Conservation (phyloP, 2,329 filamentous ascomycete genomes). For the Verticillium alfalfae region DNA sequence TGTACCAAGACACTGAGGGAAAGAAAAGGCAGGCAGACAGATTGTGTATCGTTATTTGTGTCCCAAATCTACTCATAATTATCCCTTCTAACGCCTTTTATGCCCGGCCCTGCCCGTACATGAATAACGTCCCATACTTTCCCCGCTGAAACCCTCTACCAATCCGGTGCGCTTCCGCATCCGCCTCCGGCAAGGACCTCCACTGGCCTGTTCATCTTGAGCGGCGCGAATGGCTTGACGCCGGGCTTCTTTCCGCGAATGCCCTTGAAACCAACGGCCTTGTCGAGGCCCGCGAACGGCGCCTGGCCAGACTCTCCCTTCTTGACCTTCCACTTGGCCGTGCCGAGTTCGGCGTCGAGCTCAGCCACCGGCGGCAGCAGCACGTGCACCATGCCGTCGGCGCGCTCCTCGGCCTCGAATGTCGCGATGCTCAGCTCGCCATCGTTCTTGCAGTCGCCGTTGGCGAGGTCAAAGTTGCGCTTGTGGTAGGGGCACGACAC, state of each 20-base stretch:
- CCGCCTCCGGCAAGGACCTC: conserved; percentile 30
- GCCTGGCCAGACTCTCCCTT: conserved; percentile 54
- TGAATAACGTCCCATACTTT: neutral
- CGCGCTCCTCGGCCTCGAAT: conserved; percentile 68
- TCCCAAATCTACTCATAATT: neutral
- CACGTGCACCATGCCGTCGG: conserved; percentile 72
- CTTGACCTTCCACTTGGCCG: conserved; percentile 71
- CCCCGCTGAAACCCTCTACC: conserved; percentile 22
- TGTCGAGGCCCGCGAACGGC: conserved; percentile 39
- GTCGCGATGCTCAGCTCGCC: conserved; percentile 72
- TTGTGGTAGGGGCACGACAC: conserved; percentile 87
- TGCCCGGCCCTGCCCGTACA: neutral
- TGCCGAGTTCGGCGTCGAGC: conserved; percentile 73
- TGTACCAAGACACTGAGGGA: neutral
- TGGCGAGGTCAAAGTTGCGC: conserved; percentile 74
- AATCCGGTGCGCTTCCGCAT: conserved; percentile 39
- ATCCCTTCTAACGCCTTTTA: neutral
- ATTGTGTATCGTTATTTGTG: neutral
- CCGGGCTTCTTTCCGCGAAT: conserved; percentile 35
- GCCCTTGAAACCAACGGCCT: conserved; percentile 38
- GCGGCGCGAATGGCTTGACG: conserved; percentile 24
- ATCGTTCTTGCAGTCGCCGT: conserved; percentile 72
- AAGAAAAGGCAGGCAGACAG: neutral
- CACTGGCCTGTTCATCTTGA: conserved; percentile 28
- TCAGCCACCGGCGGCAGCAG: conserved; percentile 76